Evolutionary conservation across 805 yeast genomes (phyloP).

Genomic region (Millerago galiae): DNA sequence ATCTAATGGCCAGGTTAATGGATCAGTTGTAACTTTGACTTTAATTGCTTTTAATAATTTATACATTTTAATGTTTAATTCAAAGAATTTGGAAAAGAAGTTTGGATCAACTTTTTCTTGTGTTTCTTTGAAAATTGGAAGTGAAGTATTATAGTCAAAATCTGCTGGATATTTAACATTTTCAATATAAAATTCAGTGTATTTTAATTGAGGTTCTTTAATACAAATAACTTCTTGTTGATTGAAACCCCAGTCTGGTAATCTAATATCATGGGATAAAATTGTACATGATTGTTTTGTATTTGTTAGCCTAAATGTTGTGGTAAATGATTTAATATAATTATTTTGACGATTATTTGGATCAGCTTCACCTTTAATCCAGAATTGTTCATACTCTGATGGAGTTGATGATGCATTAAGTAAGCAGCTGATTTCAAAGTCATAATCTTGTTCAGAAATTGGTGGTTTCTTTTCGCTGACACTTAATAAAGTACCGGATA

Average conservation of each 20-base stretch:
- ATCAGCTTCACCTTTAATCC: constrained; percentile 41
- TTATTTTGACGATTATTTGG: constrained; percentile 20
- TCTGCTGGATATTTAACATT: constrained; percentile 33
- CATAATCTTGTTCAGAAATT: constrained; percentile 83
- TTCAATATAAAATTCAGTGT: constrained; percentile 74
- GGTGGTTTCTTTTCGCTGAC: constrained; percentile 76
- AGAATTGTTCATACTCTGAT: constrained; percentile 66
- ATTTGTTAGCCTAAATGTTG: constrained; percentile 67
- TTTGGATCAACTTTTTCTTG: constrained; percentile 16
- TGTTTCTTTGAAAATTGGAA: constrained; percentile 18
- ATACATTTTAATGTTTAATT: constrained; percentile 15
- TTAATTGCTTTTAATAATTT: constrained; percentile 14
- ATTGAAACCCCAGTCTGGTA: constrained; percentile 80
- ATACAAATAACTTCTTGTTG: constrained; percentile 90
- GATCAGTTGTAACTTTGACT: constrained; percentile 21
- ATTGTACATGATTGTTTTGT: constrained; percentile 61
- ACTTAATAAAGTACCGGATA: constrained; percentile 61
- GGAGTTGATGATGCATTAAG: constrained; percentile 60
- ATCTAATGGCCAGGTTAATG: constrained; percentile 57
- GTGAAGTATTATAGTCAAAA: constrained; percentile 21
- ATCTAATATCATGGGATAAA: constrained; percentile 61
- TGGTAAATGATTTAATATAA: constrained; percentile 36
- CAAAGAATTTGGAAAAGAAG: constrained; percentile 16
- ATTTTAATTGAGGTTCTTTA: constrained; percentile 58
- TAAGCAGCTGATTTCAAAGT: constrained; percentile 71